Evolutionary conservation across 305 asterid genomes (phyloP), one percentile per base, ranked within the genome.

Genomic region (Fraxinus dipetala): DNA sequence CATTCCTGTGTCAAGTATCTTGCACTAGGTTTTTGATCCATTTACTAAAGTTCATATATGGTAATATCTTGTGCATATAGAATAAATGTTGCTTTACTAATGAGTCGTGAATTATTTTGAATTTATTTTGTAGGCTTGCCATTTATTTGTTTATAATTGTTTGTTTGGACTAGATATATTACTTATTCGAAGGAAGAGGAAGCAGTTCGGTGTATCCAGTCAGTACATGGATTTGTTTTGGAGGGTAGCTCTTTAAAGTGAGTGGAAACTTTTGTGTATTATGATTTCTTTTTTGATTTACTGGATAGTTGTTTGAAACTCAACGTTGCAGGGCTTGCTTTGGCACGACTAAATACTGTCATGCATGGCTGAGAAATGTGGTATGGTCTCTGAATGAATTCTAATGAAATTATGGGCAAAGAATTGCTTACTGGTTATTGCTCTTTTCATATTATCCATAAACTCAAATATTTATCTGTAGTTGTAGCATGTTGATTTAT

Each of bases 271-370:
- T 77, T 63, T 35, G 4, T 79, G 78, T 79, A 30, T 34, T 83
- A 38, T 48, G 20, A 79, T 77, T 32, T 32, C 13, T 38, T 34
- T 11, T 81, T 35, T 76, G 43, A 72, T 82, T 31, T 79, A 43
- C 14, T 51, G 13, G 61, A 80, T 80, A 69, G 79, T 83, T 83
- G 35, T 78, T 81, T 83, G 81, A 90, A 69, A 81, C 77, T 34
- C 40, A 65, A 51, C 83, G 73, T 84, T 87, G 85, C 95, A 96
- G 99, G 95, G 99, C 98, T 11, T 96, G 99, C 88, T 96, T 93
- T 87, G 99, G 99, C 81, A 96, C 99, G 78, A 96, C 99, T 54
- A 96, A 96, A 90, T 96, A 94, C 85, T 96, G 99, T 81, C 99
- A 94, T 89, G 98, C 99, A 76, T 96, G 99, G 99, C 89, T 96